Evolutionary conservation across 2,329 filamentous ascomycete species (phyloP).

Genomic region (Claviceps fusiformis): DNA sequence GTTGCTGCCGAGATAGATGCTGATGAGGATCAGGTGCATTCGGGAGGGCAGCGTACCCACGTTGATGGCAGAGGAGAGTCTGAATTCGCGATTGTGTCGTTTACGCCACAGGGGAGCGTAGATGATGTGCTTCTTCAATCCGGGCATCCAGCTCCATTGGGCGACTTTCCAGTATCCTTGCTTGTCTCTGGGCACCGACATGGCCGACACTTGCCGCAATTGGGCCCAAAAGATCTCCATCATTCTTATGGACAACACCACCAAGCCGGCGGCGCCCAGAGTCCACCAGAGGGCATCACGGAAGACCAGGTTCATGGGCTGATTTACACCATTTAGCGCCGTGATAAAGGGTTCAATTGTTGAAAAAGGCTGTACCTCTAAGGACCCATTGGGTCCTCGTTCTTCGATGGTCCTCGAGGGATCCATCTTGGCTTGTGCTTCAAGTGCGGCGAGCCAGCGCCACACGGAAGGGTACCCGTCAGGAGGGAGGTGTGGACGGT

Average conservation of each 20-base stretch:
- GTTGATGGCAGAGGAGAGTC: slow-evolving; percentile 45
- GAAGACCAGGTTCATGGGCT: slow-evolving; percentile 42
- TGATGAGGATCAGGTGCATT: slow-evolving; percentile 44
- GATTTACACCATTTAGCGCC: slow-evolving; percentile 46
- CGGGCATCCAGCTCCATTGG: slow-evolving; percentile 47
- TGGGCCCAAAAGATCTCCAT: slow-evolving; percentile 40
- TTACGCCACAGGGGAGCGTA: slow-evolving; percentile 51
- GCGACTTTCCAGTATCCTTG: slow-evolving; percentile 47
- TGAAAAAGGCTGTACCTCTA: slow-evolving; percentile 23
- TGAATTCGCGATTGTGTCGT: slow-evolving; percentile 54
- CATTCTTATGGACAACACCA: slow-evolving; percentile 40
- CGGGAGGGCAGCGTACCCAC: slow-evolving; percentile 51
- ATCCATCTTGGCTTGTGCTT: slow-evolving; percentile 17
- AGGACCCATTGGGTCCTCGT: slow-evolving; percentile 15
- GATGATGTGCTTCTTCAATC: slow-evolving; percentile 45
- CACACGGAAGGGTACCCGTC: background rate
- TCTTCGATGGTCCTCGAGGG: slow-evolving; percentile 19
- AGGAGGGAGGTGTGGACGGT: background rate
- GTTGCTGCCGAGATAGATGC: slow-evolving; percentile 46
- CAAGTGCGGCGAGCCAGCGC: slow-evolving; percentile 9
- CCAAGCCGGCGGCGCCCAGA: slow-evolving; percentile 39
- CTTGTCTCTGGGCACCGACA: slow-evolving; percentile 36
- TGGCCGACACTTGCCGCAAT: slow-evolving; percentile 44
- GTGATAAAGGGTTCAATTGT: slow-evolving; percentile 43
- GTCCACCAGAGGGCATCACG: slow-evolving; percentile 47